These are phyloP conservation scores for Lactifluus subvellereus DNA, from an alignment of 768 basidiomycete genomes.

Conservation along the genomic window DNA sequence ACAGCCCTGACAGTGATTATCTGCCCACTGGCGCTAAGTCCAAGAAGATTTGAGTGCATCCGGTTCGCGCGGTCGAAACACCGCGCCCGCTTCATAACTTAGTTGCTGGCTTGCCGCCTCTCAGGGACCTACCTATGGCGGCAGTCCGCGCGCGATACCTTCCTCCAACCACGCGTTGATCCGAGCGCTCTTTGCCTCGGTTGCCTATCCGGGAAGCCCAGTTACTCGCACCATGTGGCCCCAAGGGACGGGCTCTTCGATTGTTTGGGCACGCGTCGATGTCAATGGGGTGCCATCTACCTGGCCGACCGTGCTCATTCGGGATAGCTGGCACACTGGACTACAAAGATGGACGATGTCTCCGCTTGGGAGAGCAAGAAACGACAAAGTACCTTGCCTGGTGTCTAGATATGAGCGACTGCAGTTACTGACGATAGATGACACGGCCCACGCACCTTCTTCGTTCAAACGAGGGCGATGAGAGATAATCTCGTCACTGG, in stretches of 20 bases:
- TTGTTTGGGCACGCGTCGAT: too few relatives aligned
- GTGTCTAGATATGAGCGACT: background rate
- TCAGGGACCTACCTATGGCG: constrained; percentile 36
- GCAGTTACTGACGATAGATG: background rate
- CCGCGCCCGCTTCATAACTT: background rate
- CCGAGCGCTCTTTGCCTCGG: constrained; percentile 40
- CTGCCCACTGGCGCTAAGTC: constrained; percentile 53
- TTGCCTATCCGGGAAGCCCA: constrained; percentile 34
- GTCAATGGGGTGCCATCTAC: too few relatives aligned
- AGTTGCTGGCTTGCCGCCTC: constrained; percentile 2
- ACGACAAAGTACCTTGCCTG: background rate
- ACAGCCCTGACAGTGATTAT: constrained; percentile 65
- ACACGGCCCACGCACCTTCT: background rate
- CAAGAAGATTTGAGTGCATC: constrained; percentile 24
- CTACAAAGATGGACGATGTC: background rate
- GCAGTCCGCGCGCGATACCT: constrained; percentile 42
- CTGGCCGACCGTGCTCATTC: too few relatives aligned
- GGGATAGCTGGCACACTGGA: background rate
- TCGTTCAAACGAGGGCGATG: background rate
- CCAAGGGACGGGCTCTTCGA: constrained; percentile 51
- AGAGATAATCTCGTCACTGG: background rate
- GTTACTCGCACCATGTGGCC: constrained; percentile 56
- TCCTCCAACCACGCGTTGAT: constrained; percentile 41
- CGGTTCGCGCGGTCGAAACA: background rate
- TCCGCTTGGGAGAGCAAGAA: background rate